Evolutionary conservation across 2,329 filamentous ascomycete species (phyloP), one percentile per base, ranked within the genome.

Genomic region (Fusarium albidum): DNA sequence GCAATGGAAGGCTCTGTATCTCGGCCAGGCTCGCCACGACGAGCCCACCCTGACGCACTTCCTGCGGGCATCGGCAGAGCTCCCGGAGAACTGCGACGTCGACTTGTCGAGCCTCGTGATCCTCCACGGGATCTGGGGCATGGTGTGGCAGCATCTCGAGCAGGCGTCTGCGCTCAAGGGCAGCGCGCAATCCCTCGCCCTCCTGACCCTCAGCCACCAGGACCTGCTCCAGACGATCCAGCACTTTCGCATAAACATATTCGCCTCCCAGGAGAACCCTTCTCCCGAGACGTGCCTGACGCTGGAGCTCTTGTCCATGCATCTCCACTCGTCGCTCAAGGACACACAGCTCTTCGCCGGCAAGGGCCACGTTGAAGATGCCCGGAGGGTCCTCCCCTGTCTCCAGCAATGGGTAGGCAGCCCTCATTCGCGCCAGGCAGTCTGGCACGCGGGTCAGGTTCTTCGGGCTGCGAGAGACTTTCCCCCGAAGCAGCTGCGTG

Each of bases 141-240:
- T 58, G 47, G 37, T 58, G 5, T 58, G 55, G 55, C 55, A 58
- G n/a, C n/a, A n/a, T n/a, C n/a, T n/a, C n/a, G n/a, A n/a, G n/a
- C n/a, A n/a, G n/a, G n/a, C n/a, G n/a, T n/a, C n/a, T n/a, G n/a
- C n/a, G n/a, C n/a, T n/a, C n/a, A n/a, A n/a, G n/a, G n/a, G n/a
- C n/a, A n/a, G n/a, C n/a, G n/a, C n/a, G n/a, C n/a, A n/a, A n/a
- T n/a, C n/a, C n/a, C n/a, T n/a, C n/a, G n/a, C n/a, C n/a, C n/a
- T n/a, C n/a, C n/a, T n/a, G n/a, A n/a, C n/a, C n/a, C n/a, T n/a
- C n/a, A n/a, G n/a, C n/a, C n/a, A n/a, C n/a, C n/a, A n/a, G n/a
- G n/a, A n/a, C n/a, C n/a, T n/a, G n/a, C n/a, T n/a, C n/a, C n/a
- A n/a, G n/a, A n/a, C n/a, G n/a, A n/a, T n/a, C n/a, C n/a, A n/a